Evolutionary conservation across 2,329 filamentous ascomycete genomes (phyloP).

Genomic region (Diaporthe caulivora): DNA sequence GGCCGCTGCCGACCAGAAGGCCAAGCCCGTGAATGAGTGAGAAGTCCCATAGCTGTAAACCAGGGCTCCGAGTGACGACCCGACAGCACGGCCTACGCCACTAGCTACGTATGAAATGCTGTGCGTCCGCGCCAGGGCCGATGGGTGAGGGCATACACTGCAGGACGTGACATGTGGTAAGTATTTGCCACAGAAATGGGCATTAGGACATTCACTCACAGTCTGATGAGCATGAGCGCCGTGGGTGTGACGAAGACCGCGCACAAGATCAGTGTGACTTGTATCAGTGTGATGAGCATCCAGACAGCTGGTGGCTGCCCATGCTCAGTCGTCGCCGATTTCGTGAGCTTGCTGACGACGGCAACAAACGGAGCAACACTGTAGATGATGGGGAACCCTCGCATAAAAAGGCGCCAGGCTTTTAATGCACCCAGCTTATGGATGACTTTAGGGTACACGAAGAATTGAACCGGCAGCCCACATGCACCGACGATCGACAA

Average conservation of each 20-base stretch:
- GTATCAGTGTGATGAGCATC: not conserved
- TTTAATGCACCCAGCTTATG: slow-evolving; percentile 10
- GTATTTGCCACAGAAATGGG: not conserved
- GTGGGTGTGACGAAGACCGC: slow-evolving; percentile 21
- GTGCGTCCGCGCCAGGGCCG: slow-evolving; percentile 21
- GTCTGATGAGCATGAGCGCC: slow-evolving; percentile 13
- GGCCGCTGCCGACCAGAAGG: slow-evolving; percentile 19
- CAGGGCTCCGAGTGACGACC: slow-evolving; percentile 7
- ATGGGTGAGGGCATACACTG: slow-evolving; percentile 11
- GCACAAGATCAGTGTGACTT: slow-evolving; percentile 20
- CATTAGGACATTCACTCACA: not conserved
- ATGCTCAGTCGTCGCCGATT: not conserved
- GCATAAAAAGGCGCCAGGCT: slow-evolving; percentile 17
- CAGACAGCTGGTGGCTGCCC: slow-evolving; percentile 14
- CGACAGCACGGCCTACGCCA: slow-evolving; percentile 2
- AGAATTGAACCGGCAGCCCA: slow-evolving; percentile 8
- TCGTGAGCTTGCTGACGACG: slow-evolving; percentile 15
- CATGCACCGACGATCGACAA: slow-evolving; percentile 13
- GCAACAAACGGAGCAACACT: slow-evolving; percentile 5
- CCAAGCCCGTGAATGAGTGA: slow-evolving; percentile 19
- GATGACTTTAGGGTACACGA: slow-evolving; percentile 23
- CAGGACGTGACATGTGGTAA: not conserved
- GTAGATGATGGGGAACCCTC: slow-evolving; percentile 8
- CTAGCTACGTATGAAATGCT: slow-evolving; percentile 16
- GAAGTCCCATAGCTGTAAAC: slow-evolving; percentile 21